These are phyloP conservation scores for Fusarium nurragi DNA, from an alignment of 2,329 filamentous ascomycete genomes.

Conservation along the genomic window DNA sequence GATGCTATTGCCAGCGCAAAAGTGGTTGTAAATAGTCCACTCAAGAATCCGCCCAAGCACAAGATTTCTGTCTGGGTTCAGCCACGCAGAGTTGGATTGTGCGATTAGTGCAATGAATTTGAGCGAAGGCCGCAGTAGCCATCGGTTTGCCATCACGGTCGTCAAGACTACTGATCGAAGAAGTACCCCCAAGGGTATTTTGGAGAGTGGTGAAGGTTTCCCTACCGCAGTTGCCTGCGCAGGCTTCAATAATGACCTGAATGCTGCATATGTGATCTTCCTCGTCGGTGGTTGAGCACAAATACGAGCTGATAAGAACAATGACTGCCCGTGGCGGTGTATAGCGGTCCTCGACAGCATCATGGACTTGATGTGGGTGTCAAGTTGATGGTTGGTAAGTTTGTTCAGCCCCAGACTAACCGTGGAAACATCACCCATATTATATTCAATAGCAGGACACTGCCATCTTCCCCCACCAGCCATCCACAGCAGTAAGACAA, in stretches of 20 bases:
- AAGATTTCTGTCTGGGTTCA: conserved; percentile 56
- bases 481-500: neutral
- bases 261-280: conserved; percentile 1
- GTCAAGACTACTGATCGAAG: conserved; percentile 43
- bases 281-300: neutral
- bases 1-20: conserved; percentile 63
- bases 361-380: neutral
- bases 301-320: neutral
- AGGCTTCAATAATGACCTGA: conserved; percentile 14
- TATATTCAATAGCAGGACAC: neutral
- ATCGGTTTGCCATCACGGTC: conserved; percentile 42
- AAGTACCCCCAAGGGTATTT: conserved; percentile 37
- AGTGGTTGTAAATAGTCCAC: conserved; percentile 63
- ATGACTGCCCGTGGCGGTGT: neutral
- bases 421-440: neutral
- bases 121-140: conserved; percentile 41
- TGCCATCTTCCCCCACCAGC: neutral
- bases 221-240: neutral
- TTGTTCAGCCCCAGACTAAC: no score
- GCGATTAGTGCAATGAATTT: conserved; percentile 38
- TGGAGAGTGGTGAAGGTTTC: conserved; percentile 22
- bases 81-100: conserved; percentile 45
- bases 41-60: conserved; percentile 55
- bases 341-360: conserved; percentile 10
- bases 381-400: rapidly evolving